These are phyloP conservation scores for Saccharomycopsis guyanensis DNA, from an alignment of 805 yeast species.

Conservation along the genomic window DNA sequence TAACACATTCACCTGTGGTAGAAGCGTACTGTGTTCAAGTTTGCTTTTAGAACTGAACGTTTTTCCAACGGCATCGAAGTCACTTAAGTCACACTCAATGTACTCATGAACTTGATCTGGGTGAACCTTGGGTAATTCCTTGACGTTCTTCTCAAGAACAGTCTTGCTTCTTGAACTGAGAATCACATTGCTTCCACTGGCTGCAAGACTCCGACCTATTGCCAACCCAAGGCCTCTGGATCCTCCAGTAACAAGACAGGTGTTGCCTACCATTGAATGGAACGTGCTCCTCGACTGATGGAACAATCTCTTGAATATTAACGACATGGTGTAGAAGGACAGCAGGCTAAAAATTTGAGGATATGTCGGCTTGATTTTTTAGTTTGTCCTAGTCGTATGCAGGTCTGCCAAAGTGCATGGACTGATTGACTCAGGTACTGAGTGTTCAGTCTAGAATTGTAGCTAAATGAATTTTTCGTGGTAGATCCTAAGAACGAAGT, in stretches of 20 bases:
- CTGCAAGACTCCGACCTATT: constrained; percentile 44
- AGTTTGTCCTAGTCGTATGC: too few relatives aligned
- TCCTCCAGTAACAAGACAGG: constrained; percentile 62
- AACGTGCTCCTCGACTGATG: background rate
- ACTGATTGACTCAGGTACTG: too few relatives aligned
- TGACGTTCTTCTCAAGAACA: constrained; percentile 27
- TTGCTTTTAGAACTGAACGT: background rate
- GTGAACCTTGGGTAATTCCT: constrained; percentile 7
- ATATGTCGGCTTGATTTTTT: too few relatives aligned
- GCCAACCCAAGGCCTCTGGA: constrained; percentile 60
- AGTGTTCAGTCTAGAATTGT: too few relatives aligned
- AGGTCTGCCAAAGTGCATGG: too few relatives aligned
- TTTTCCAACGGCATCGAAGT: constrained; percentile 21
- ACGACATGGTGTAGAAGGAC: too few relatives aligned
- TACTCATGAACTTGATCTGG: constrained; percentile 28
- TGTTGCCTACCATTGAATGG: constrained; percentile 23
- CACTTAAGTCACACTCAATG: constrained; percentile 30
- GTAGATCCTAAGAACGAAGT: too few relatives aligned
- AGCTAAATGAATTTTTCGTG: too few relatives aligned
- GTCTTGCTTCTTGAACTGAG: constrained; percentile 42
- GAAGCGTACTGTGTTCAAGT: background rate
- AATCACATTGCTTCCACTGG: constrained; percentile 43
- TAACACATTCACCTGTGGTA: constrained; percentile 24
- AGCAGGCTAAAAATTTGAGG: too few relatives aligned
- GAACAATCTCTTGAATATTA: constrained; percentile 1